Percentiles rank a stretch among this genome's conserved stretches.
Evolutionary conservation across 2,329 filamentous ascomycete genomes (phyloP).

Genomic region (Venturia nashicola): DNA sequence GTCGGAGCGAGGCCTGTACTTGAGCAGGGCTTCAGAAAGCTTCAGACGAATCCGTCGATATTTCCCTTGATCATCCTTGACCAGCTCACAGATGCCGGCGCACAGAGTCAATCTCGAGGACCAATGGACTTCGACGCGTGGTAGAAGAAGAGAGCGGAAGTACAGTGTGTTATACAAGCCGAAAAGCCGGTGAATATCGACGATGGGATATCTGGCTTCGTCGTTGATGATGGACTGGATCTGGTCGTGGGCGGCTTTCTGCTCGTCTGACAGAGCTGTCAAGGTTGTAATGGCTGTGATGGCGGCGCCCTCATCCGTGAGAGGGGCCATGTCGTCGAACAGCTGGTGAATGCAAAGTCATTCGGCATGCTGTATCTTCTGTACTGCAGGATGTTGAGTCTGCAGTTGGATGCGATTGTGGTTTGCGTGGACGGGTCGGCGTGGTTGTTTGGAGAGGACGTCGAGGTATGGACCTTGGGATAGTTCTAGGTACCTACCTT

Average conservation of each 20-base stretch:
- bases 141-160: conserved; percentile 27
- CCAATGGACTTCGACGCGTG: conserved; percentile 31
- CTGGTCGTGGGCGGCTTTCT: conserved; percentile 20
- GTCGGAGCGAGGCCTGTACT: conserved; percentile 30
- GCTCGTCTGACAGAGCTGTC: conserved; percentile 20
- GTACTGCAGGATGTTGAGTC: neutral
- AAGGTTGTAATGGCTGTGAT: conserved; percentile 25
- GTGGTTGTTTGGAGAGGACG: neutral
- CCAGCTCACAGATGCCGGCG: conserved; percentile 33
- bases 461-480: too few species aligned
- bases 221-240: conserved; percentile 25
- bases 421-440: neutral
- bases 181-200: conserved; percentile 30
- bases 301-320: conserved; percentile 30
- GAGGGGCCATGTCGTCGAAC: conserved; percentile 14
- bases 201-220: conserved; percentile 24
- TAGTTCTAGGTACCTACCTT: too few species aligned
- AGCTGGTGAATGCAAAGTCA: neutral
- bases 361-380: neutral
- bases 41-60: conserved; percentile 30
- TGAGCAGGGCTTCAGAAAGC: conserved; percentile 30
- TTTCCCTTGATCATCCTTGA: conserved; percentile 24
- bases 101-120: conserved; percentile 32
- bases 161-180: conserved; percentile 29
- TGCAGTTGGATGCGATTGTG: neutral